A percentile compares a stretch with the other conserved stretches of the same genome.
Evolutionary conservation across 208 protist genomes (phyloP).

Genomic region (Herpetomonas samuelpessoai): DNA sequence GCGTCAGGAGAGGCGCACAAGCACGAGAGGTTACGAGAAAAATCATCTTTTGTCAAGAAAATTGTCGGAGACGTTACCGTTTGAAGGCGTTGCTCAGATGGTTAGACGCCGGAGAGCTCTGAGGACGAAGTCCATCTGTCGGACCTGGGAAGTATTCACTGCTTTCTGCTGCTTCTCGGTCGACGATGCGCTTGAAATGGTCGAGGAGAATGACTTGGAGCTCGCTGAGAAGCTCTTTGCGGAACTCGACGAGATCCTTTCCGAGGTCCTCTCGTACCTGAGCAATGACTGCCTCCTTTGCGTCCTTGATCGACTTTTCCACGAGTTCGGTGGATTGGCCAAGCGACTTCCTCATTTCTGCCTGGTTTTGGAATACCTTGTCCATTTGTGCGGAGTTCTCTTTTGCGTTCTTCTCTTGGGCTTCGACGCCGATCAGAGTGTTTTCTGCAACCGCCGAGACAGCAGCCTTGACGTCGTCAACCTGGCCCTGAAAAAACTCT

Average conservation of each 20-base stretch:
- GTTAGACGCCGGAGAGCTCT: background rate
- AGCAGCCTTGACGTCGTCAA: background rate
- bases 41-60: too few relatives aligned
- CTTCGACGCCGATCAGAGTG: background rate
- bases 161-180: background rate
- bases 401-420: too few relatives aligned
- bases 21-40: too few relatives aligned
- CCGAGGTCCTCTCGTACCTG: background rate
- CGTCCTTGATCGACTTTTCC: background rate
- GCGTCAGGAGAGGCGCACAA: too few relatives aligned
- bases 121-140: background rate
- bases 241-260: background rate
- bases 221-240: background rate
- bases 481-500: background rate
- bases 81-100: constrained; percentile 4
- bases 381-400: too few relatives aligned
- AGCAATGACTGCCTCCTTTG: background rate
- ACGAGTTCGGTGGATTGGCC: background rate
- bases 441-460: background rate
- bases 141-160: background rate
- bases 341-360: too few relatives aligned
- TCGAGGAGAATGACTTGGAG: background rate
- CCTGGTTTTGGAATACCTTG: too few relatives aligned
- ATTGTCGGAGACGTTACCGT: too few relatives aligned
- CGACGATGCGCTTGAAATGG: background rate